phyloP scores from a whole-genome alignment of 805 yeast genomes.

The Lachancea nothofagi region DNA sequence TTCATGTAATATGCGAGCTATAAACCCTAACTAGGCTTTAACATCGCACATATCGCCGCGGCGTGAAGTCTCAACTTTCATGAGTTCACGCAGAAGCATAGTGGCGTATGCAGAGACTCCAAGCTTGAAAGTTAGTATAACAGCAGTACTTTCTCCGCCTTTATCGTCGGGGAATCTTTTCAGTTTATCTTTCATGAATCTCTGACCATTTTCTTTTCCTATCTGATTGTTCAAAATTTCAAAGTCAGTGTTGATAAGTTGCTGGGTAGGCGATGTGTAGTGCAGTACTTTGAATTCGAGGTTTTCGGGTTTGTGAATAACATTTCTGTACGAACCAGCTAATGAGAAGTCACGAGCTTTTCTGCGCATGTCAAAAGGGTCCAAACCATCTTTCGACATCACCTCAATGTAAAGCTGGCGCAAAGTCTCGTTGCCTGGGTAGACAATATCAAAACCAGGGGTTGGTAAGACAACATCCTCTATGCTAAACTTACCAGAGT shows the following conservation, averaged over 20 bases:
- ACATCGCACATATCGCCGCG: slow-evolving; percentile 45
- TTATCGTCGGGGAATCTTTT: slow-evolving; percentile 34
- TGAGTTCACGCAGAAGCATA: slow-evolving; percentile 89
- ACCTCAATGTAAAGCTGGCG: slow-evolving; percentile 56
- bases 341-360: slow-evolving; percentile 83
- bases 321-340: slow-evolving; percentile 80
- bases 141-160: slow-evolving; percentile 53
- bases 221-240: slow-evolving; percentile 42
- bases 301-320: slow-evolving; percentile 60
- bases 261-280: slow-evolving; percentile 61
- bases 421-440: slow-evolving; percentile 65
- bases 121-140: slow-evolving; percentile 68
- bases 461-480: slow-evolving; percentile 90
- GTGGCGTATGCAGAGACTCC: slow-evolving; percentile 93
- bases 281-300: slow-evolving; percentile 57
- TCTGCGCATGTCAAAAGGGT: slow-evolving; percentile 81
- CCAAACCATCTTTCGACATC: slow-evolving; percentile 77
- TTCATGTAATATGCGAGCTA: neutral
- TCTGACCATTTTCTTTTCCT: slow-evolving; percentile 31
- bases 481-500: slow-evolving; percentile 52
- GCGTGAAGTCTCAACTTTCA: slow-evolving; percentile 68
- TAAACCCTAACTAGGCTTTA: neutral
- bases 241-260: slow-evolving; percentile 74
- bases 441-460: slow-evolving; percentile 89
- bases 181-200: slow-evolving; percentile 28